Percentiles rank a stretch among this genome's conserved stretches.
These are phyloP conservation scores for Talaromyces pinophilus DNA, from an alignment of 2,329 filamentous ascomycete species.

Conservation along the genomic window DNA sequence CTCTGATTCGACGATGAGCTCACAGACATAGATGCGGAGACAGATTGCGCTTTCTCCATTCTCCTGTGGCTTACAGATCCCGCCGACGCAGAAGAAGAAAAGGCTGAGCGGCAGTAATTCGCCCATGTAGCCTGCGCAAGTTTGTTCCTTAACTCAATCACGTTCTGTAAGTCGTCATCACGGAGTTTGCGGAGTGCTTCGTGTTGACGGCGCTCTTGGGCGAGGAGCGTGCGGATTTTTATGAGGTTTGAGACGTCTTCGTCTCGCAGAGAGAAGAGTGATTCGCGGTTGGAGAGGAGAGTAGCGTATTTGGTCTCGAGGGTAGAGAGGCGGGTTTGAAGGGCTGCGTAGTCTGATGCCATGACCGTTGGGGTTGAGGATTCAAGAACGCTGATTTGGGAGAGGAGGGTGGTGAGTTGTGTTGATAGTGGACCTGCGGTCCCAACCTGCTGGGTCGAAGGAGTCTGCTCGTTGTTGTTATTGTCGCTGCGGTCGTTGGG, in stretches of 20 bases:
- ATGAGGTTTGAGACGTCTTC: slow-evolving; percentile 49
- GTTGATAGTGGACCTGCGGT: not conserved
- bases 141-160: slow-evolving; percentile 42
- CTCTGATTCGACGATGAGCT: slow-evolving; percentile 25
- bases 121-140: slow-evolving; percentile 43
- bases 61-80: not conserved
- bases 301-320: slow-evolving; percentile 42
- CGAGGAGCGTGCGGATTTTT: slow-evolving; percentile 44
- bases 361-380: slow-evolving; percentile 4
- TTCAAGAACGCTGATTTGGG: slow-evolving; percentile 1
- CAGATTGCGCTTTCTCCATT: slow-evolving; percentile 29
- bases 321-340: slow-evolving; percentile 34
- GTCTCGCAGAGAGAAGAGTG: slow-evolving; percentile 45
- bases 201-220: slow-evolving; percentile 42
- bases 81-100: not conserved
- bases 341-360: slow-evolving; percentile 37
- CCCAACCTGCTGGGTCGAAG: not conserved
- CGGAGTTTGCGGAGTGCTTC: slow-evolving; percentile 43
- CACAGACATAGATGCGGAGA: not conserved
- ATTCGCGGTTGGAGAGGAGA: slow-evolving; percentile 37
- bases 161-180: slow-evolving; percentile 46
- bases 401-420: not conserved
- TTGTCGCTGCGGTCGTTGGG: not conserved
- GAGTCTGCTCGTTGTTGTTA: not conserved
- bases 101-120: slow-evolving; percentile 29